Evolutionary conservation across 805 yeast genomes (phyloP), one percentile per base, ranked within the genome.

Genomic region (Metschnikowia henanensis): DNA sequence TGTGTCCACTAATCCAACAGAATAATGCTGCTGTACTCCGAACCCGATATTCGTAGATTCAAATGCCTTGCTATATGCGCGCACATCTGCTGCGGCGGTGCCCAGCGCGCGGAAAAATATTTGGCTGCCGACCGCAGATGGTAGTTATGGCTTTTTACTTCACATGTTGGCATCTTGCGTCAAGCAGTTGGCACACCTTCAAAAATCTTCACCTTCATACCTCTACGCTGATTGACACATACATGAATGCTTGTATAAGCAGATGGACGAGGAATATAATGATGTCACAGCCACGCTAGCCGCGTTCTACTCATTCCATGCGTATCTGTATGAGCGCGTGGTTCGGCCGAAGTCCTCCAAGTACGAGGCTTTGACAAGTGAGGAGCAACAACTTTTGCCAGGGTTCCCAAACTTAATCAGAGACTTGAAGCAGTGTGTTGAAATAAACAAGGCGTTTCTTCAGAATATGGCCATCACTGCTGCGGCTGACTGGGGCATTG

Each of bases 401-500:
- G 81, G 84, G 83, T 78, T 72, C 55, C 66, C 65, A 0, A 37
- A 58, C 6, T 72, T 80, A 51, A 50, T 76, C 2, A 53, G 59
- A 2, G 59, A 70, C 18, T 43, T 81, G 20, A 64, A 61, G 28
- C 62, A 64, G 35, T 72, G 80, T 28, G 68, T 81, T 15, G 61
- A 59, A 1, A 58, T 66, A 30, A 83, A 82, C 54, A 68, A 65
- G 19, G 51, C 50, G 8, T 80, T 79, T 54, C 64, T 75, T 3
- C 61, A 66, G 33, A 46, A 58, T 1, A 58, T 81, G 37, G 80
- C 83, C 0, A 9, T 57, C 0, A 48, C 60, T 0, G 67, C 79
- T 2, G 77, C 82, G 3, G 47, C 48, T 0, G 70, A 66, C 36
- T 82, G 85, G 85, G 83, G 79, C 0, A 73, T 70, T 1, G 45